Percentiles rank a stretch among this genome's conserved stretches.
phyloP scores from a whole-genome alignment of 345 rosid genomes.

The Streptanthus diversifolius region DNA sequence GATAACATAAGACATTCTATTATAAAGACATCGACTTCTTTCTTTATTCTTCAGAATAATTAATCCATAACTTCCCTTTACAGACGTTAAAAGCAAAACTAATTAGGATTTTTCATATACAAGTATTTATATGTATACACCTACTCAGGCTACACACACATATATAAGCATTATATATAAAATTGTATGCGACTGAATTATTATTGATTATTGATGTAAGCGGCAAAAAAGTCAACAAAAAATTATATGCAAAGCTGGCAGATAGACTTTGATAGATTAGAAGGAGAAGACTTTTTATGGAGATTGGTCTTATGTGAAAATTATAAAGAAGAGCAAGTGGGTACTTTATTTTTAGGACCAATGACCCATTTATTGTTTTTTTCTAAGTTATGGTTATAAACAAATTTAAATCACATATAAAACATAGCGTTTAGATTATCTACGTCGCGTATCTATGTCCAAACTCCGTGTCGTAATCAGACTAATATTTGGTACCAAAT shows the following conservation, averaged over 20 bases:
- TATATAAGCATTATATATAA: neutral
- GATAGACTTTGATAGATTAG: slow-evolving; percentile 28
- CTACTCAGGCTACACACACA: neutral
- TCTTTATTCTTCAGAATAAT: neutral
- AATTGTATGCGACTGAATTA: neutral
- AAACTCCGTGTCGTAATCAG: slow-evolving; percentile 16
- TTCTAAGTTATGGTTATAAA: neutral
- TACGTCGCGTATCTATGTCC: neutral
- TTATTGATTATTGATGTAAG: neutral
- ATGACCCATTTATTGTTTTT: slow-evolving; percentile 21
- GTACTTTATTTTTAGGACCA: slow-evolving; percentile 19
- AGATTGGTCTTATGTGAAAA: slow-evolving; percentile 29
- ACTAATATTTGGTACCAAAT: neutral
- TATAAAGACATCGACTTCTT: neutral
- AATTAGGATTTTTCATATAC: neutral
- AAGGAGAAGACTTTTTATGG: slow-evolving; percentile 32
- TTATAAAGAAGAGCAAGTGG: slow-evolving; percentile 28
- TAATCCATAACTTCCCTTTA: slow-evolving; percentile 1
- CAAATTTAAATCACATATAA: neutral
- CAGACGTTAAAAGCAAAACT: slow-evolving; percentile 9
- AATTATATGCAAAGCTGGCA: slow-evolving; percentile 23
- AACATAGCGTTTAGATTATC: neutral
- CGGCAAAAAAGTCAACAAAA: slow-evolving; percentile 12
- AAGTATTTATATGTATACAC: neutral
- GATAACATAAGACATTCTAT: neutral